A percentile compares a stretch with the other conserved stretches of the same genome.
These are phyloP conservation scores for Nemophila menziesii DNA, from an alignment of 257 asterid genomes.

Conservation along the genomic window DNA sequence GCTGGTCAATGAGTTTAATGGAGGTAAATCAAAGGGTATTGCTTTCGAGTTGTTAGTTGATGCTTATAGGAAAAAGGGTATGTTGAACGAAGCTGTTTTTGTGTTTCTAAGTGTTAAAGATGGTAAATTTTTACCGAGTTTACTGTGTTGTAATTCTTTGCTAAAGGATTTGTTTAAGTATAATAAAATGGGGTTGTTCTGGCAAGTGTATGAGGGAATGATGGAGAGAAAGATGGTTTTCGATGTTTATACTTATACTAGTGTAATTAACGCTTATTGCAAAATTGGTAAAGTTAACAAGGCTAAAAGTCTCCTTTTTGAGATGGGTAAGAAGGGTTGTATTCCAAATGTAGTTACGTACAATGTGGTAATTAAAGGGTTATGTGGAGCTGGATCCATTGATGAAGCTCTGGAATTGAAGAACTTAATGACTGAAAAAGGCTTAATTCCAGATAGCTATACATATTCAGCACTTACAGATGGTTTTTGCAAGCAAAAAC, in stretches of 20 bases:
- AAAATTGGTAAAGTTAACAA: conserved; percentile 47
- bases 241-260: conserved; percentile 56
- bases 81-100: conserved; percentile 59
- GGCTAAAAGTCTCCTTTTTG: conserved; percentile 43
- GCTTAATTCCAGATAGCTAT: conserved; percentile 56
- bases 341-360: conserved; percentile 47
- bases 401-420: conserved; percentile 58
- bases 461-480: conserved; percentile 50
- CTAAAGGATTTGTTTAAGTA: conserved; percentile 56
- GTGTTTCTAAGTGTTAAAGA: conserved; percentile 42
- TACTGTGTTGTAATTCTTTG: conserved; percentile 76
- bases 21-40: conserved; percentile 30
- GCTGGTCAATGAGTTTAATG: conserved; percentile 22
- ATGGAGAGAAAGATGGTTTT: conserved; percentile 27
- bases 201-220: conserved; percentile 57
- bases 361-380: conserved; percentile 54
- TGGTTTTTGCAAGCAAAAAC: conserved; percentile 55
- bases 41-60: conserved; percentile 75
- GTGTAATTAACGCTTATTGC: conserved; percentile 60
- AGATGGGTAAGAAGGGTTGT: conserved; percentile 55
- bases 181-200: conserved; percentile 52
- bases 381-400: conserved; percentile 44
- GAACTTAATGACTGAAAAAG: conserved; percentile 44
- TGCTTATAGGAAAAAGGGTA: conserved; percentile 51
- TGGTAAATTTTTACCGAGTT: conserved; percentile 35